Evolutionary conservation across 441 rosid species (phyloP), one percentile per base, ranked within the genome.

Genomic region (Adansonia gregorii): DNA sequence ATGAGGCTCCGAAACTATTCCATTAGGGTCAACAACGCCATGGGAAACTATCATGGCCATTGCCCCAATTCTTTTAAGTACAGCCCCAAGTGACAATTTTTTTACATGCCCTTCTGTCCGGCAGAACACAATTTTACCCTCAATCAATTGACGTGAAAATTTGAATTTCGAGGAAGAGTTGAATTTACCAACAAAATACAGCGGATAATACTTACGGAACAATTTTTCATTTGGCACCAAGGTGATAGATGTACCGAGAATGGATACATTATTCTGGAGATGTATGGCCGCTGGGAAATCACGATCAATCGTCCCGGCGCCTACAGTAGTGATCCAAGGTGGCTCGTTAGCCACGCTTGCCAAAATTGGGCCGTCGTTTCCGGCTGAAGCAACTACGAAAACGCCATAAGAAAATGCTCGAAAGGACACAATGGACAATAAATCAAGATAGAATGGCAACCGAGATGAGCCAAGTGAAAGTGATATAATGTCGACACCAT

Each of bases 141-240:
- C 43, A 1, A 74, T 14, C 39, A 10, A 22, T 45, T 46, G 39
- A 61, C 87, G 83, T 41, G 90, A 88, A 22, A 85, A 87, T 65
- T 81, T 35, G 72, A 88, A 88, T 72, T 81, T 79, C 9, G 91
- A 77, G 27, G 90, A 90, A 68, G 85, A 82, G 61, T 85, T 85
- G 73, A 87, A 79, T 69, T 80, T 78, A 24, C 84, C 86, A 56
- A 88, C n/a, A 74, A 22, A 46, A 52, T 60, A 41, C 12, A 74
- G 20, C 19, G 41, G 68, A 54, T 43, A 48, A 60, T 14, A 27
- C 58, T 60, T 60, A 0, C 46, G 14, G 45, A 58, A 68, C 83
- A 77, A 84, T 82, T 9, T 84, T 31, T 35, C 63, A 15, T 54
- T 35, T 8, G 8, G 48, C 75, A 15, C 31, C 75, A 71, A 71